Evolutionary conservation across 2,329 filamentous ascomycete genomes (phyloP).

Genomic region (Aspergillus latus): DNA sequence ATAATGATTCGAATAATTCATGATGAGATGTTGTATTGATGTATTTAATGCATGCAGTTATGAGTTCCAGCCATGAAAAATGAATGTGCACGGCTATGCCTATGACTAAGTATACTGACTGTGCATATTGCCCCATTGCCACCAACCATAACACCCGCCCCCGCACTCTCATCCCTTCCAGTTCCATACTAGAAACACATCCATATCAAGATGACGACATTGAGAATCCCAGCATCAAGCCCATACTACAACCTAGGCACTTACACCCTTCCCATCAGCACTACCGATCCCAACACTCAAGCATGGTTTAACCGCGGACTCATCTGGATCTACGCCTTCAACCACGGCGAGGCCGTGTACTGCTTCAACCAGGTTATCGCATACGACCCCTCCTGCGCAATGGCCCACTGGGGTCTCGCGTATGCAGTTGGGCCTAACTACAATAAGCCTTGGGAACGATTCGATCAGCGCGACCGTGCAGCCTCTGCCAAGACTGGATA

Average conservation of each 20-base stretch:
- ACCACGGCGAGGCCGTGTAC: constrained; percentile 39
- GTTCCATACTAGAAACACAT: background rate
- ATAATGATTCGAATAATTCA: background rate
- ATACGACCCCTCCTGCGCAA: constrained; percentile 36
- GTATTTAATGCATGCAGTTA: too few species aligned
- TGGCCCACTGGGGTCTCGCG: constrained; percentile 49
- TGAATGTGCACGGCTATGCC: too few species aligned
- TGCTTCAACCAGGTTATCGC: constrained; percentile 41
- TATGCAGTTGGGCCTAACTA: constrained; percentile 74
- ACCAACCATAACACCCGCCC: too few species aligned
- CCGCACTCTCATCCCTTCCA: background rate
- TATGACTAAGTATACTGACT: too few species aligned
- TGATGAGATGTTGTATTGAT: too few species aligned
- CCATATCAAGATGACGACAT: background rate
- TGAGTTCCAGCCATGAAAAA: too few species aligned
- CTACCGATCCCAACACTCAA: constrained; percentile 28
- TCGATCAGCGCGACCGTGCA: constrained; percentile 61
- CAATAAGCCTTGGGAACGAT: constrained; percentile 75
- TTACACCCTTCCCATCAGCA: constrained; percentile 36
- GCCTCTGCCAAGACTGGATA: constrained; percentile 50
- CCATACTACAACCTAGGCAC: constrained; percentile 32
- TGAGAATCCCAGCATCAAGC: background rate
- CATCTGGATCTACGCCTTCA: constrained; percentile 40
- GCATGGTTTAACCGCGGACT: constrained; percentile 38
- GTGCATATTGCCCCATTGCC: too few species aligned